phyloP scores from a whole-genome alignment of 441 rosid genomes.

The Jatropha podagrica region DNA sequence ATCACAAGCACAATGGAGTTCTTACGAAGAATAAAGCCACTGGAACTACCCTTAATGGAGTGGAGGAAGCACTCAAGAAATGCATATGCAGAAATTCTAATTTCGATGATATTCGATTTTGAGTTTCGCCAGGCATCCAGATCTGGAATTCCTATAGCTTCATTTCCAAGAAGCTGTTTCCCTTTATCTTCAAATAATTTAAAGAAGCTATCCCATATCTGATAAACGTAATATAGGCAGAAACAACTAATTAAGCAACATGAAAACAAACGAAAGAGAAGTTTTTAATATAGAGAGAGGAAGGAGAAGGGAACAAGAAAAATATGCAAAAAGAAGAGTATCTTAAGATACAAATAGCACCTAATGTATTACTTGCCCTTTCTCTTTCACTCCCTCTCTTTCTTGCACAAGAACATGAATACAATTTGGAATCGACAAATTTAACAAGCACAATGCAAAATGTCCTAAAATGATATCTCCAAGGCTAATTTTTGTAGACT shows the following conservation, averaged over 20 bases:
- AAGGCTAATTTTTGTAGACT: background rate
- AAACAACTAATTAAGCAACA: background rate
- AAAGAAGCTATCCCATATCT: slow-evolving; percentile 28
- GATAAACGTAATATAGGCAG: background rate
- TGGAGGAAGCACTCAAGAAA: slow-evolving; percentile 25
- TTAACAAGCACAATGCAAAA: background rate
- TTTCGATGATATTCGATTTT: slow-evolving; percentile 22
- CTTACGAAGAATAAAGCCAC: slow-evolving; percentile 22
- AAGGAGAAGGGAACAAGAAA: too few species aligned
- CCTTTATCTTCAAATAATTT: slow-evolving; percentile 24
- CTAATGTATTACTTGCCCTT: background rate
- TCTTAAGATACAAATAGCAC: background rate
- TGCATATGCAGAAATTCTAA: slow-evolving; percentile 27
- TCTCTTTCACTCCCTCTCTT: background rate
- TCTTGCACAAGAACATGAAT: background rate
- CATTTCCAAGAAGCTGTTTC: slow-evolving; percentile 19
- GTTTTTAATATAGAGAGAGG: too few species aligned
- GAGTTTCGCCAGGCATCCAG: slow-evolving; percentile 25
- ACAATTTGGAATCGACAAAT: background rate
- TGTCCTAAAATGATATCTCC: background rate
- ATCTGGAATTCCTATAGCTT: slow-evolving; percentile 14
- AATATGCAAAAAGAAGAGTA: background rate
- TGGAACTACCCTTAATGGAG: slow-evolving; percentile 18
- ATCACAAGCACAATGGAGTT: background rate
- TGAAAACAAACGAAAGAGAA: background rate